Evolutionary conservation across 225 moss, liverwort and hornwort species (phyloP).

Genomic region (Bryoerythrophyllum caledonicum): DNA sequence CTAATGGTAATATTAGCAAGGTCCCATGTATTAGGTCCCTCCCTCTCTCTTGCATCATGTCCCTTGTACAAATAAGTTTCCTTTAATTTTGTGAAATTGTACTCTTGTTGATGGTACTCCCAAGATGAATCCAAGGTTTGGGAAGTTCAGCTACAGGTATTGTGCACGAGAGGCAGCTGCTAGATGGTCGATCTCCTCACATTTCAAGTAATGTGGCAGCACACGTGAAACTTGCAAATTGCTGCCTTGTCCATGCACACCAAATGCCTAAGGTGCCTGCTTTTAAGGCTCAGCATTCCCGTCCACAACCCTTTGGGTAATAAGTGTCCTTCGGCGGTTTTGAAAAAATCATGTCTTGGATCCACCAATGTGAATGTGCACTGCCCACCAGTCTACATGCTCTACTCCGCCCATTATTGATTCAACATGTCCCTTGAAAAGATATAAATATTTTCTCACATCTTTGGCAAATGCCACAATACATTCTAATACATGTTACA

Average conservation of each 20-base stretch:
- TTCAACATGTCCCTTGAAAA: neutral
- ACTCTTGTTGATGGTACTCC: neutral
- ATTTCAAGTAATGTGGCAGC: neutral
- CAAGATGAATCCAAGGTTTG: neutral
- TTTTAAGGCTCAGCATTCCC: neutral
- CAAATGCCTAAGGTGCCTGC: neutral
- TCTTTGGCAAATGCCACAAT: neutral
- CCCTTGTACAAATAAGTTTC: neutral
- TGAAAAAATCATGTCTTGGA: neutral
- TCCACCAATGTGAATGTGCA: neutral
- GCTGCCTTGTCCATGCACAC: neutral
- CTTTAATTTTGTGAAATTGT: neutral
- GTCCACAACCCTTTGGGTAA: neutral
- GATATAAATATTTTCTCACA: neutral
- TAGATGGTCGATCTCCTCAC: too few relatives aligned
- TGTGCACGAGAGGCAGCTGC: neutral
- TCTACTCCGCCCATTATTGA: neutral
- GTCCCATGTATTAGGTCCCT: neutral
- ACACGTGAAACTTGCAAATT: neutral
- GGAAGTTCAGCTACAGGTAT: neutral
- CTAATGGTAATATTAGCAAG: too few relatives aligned
- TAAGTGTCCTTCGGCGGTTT: neutral
- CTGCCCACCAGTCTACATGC: neutral
- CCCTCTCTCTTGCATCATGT: neutral
- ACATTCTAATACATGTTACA: neutral